Percentiles rank a stretch among this genome's conserved stretches.
Conservation (phyloP, 1,139 yeast genomes). For the Chernovozyma sophiae-reginae region DNA sequence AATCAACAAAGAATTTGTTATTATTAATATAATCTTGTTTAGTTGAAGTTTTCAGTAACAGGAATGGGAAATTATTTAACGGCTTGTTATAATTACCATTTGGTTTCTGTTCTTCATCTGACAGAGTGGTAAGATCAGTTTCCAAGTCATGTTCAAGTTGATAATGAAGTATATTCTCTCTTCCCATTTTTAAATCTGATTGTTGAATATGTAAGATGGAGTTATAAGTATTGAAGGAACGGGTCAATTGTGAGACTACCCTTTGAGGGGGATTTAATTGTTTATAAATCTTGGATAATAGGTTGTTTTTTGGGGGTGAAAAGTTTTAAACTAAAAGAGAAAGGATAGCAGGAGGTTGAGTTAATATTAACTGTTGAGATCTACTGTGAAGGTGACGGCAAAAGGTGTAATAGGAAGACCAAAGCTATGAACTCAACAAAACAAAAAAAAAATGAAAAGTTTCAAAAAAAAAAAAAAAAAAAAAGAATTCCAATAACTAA, state of each 20-base stretch:
- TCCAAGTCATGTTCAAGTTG: slow-evolving; percentile 41
- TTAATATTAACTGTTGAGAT: too few relatives aligned
- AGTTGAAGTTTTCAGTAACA: slow-evolving; percentile 52
- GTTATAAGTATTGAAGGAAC: not conserved
- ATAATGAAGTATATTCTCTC: slow-evolving; percentile 41
- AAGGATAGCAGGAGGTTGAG: too few relatives aligned
- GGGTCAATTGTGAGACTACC: slow-evolving; percentile 1
- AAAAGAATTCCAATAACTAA: too few relatives aligned
- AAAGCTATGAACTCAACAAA: too few relatives aligned
- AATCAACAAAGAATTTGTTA: slow-evolving; percentile 65
- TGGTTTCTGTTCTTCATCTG: not conserved
- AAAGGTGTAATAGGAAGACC: too few relatives aligned
- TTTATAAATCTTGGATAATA: not conserved
- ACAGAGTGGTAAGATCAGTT: slow-evolving; percentile 21
- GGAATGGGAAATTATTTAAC: slow-evolving; percentile 43
- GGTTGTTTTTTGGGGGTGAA: too few relatives aligned
- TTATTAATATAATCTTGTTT: slow-evolving; percentile 63
- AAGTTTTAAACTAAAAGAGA: too few relatives aligned
- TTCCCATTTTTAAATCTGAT: slow-evolving; percentile 29
- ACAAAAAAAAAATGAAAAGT: too few relatives aligned
- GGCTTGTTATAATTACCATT: not conserved
- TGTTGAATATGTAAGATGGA: slow-evolving; percentile 6
- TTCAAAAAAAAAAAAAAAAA: too few relatives aligned
- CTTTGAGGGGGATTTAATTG: slow-evolving; percentile 3
- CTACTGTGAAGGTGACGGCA: too few relatives aligned